Evolutionary conservation across 768 basidiomycete genomes (phyloP), one percentile per base, ranked within the genome.

Genomic region (Rhodocollybia butyracea): DNA sequence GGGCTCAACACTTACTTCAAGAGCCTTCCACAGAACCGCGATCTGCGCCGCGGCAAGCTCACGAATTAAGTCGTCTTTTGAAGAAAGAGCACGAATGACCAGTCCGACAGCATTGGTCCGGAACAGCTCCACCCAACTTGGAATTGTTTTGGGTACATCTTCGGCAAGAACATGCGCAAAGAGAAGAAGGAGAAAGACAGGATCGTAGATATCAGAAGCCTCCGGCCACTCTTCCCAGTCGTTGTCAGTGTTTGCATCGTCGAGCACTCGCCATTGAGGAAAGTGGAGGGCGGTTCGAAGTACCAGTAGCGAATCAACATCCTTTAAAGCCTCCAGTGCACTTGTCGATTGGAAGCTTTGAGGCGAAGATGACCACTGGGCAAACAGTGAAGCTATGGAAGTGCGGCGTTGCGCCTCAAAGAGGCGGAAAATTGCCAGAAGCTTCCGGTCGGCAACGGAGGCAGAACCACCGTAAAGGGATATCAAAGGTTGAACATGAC

Each of bases 121-220:
- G 65, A 95, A 86, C 17, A 97, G 67, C 63, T 91, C 86, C 13
- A 95, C 87, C 94, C 94, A 96, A n/a, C 77, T 82, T 56, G 88
- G 70, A 0, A 84, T 79, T 0, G 83, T 82, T 1, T 76, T 67
- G 1, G 84, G 86, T 15, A 69, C 76, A 50, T 75, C 76, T 31
- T 88, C 83, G 2, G 72, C 70, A n/a, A 94, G 71, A 66, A 84
- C 80, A 48, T 85, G 79, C 3, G 80, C 77, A 34, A 86, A 81
- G n/a, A 94, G 71, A 2, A 84, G 71, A 31, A 89, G 68, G 13
- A 92, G 63, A 68, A 95, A 91, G 1, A 86, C 65, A 7, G 94
- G 93, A 64, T 98, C 94, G 62, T 94, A 97, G 31, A 86, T 65
- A 11, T 69, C 72, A 11, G 64, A 65, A 17, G 80, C 76, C 24